Base-by-base conservation (phyloP, 495 filamentous ascomycete species). In the Jackrogersella minutella region DNA sequence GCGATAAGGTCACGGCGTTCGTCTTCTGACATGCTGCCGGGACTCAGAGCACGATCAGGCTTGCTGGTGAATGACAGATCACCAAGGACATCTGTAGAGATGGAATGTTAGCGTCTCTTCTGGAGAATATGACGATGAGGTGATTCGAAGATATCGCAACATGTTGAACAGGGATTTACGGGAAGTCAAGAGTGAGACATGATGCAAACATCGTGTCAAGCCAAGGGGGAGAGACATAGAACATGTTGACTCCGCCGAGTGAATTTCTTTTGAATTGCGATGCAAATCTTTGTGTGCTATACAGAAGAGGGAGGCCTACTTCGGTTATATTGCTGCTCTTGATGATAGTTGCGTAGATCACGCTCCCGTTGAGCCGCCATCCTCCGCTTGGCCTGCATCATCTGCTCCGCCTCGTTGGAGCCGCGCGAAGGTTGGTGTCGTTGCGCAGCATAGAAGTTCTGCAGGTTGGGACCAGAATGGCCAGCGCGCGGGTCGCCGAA, bases 311-410 rank as follows among this genome's bases (percentile, higher is more conserved):
- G 82, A 72, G 83, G 84, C 84, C 84, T 86, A 99, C 95, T 97
- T 90, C 94, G 89, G 82, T 97, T 96, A 85, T 96, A 98, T 87
- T 99, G 95, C 85, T 99, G 95, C 85, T 99, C 95, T 83, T 97
- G 95, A 80, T 99, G 95, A 83, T 97, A 98, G 81, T 99, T 99
- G 80, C 95, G 92, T 79, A 99, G 88, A 83, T 99, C 95, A 79
- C 96, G 91, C 85, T 99, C 95, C 80, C 95, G 91, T 81, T 97
- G 94, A 80, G 95, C 95, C 62, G 95, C 95, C 89, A 97, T 93
- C 82, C 93, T 91, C 80, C 95, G 90, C 84, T 99, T 98, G 76
- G 92, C 93, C 86, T 97, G 95, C 86, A 96, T 90, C 88, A 97
- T 91, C 81, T 97, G 93, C 80, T 99, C 95, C 75, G 93, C 92